These are phyloP conservation scores for Colletotrichum neosansevieriae DNA, from an alignment of 2,329 filamentous ascomycete species.

Conservation along the genomic window DNA sequence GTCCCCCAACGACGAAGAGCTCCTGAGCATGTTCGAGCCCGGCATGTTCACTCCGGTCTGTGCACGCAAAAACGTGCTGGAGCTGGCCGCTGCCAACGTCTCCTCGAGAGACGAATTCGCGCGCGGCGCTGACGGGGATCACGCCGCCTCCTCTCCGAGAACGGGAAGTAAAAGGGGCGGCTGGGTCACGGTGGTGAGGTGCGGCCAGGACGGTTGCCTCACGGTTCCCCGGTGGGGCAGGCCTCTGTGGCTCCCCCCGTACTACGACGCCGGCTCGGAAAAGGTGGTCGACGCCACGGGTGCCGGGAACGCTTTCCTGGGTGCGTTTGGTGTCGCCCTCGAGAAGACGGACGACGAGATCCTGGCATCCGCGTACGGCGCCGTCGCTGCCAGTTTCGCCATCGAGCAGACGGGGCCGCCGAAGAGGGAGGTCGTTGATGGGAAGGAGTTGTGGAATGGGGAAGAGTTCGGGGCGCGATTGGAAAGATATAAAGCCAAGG, in stretches of 20 bases:
- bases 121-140: no score
- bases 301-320: constrained; percentile 29
- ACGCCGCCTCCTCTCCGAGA: no score
- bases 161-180: not conserved
- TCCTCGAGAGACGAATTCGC: not conserved
- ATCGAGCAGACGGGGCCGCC: constrained; percentile 33
- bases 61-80: not conserved
- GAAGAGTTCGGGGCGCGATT: constrained; percentile 23
- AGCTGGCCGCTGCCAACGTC: not conserved
- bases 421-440: not conserved
- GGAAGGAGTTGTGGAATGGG: constrained; percentile 24
- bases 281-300: constrained; percentile 11
- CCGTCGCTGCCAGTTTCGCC: constrained; percentile 34
- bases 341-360: constrained; percentile 7
- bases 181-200: not conserved
- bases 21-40: not conserved
- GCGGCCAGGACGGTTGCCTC: constrained; percentile 19
- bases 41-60: accelerated
- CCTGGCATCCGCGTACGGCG: constrained; percentile 24
- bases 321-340: constrained; percentile 5
- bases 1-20: constrained; percentile 13
- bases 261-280: not conserved
- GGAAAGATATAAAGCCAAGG: constrained; percentile 7
- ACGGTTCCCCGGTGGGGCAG: not conserved
- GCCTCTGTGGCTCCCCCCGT: constrained; percentile 26